Percentiles rank a stretch among this genome's conserved stretches.
These are phyloP conservation scores for Thalassiosira livingstoniorum DNA, from an alignment of 352 stramenopile genomes.

Conservation along the genomic window DNA sequence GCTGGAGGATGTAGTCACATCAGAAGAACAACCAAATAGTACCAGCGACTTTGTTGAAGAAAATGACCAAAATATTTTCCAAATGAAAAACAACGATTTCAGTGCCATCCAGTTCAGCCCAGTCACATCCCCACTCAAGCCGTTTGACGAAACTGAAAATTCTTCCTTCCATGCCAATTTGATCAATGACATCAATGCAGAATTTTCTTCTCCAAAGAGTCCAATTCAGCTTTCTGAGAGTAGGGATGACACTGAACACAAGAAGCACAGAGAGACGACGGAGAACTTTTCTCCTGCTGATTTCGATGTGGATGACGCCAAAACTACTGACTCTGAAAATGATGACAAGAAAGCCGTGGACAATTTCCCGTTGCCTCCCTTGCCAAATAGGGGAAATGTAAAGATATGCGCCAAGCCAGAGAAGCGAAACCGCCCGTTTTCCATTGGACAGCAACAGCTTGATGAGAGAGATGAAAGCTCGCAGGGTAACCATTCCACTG, in stretches of 20 bases:
- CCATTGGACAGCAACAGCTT: slow-evolving; percentile 18
- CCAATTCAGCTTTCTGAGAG: slow-evolving; percentile 26
- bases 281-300: too few relatives aligned
- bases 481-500: too few relatives aligned
- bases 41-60: too few relatives aligned
- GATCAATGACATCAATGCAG: slow-evolving; percentile 31
- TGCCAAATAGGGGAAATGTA: not conserved
- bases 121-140: slow-evolving; percentile 17
- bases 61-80: too few relatives aligned
- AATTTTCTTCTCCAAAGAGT: slow-evolving; percentile 37
- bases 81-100: not conserved
- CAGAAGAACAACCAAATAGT: too few relatives aligned
- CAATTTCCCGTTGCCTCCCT: too few relatives aligned
- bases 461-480: too few relatives aligned
- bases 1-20: too few relatives aligned
- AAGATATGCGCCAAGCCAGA: slow-evolving; percentile 23
- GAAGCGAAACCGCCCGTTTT: slow-evolving; percentile 8
- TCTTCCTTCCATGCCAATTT: slow-evolving; percentile 39
- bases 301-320: too few relatives aligned
- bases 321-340: too few relatives aligned
- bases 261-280: slow-evolving; percentile 35
- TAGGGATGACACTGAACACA: slow-evolving; percentile 46
- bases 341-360: not conserved
- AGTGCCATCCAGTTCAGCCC: not conserved
- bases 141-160: slow-evolving; percentile 32